A percentile compares a stretch with the other conserved stretches of the same genome.
Conservation (phyloP, 257 asterid genomes). For the Ballota nigra region DNA sequence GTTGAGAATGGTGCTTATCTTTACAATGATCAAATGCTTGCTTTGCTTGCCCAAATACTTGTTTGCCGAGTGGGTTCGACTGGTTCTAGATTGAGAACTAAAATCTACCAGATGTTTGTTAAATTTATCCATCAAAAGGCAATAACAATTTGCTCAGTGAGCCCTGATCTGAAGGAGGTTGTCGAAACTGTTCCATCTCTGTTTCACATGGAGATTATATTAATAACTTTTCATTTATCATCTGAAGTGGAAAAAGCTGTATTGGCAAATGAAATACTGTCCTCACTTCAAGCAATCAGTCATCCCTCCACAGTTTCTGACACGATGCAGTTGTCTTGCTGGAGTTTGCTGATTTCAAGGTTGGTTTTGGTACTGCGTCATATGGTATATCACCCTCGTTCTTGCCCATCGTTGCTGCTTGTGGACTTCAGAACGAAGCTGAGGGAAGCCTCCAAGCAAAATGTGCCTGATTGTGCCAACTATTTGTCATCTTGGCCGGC, state of each 20-base stretch:
- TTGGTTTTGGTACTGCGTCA: constrained; percentile 87
- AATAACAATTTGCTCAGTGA: constrained; percentile 42
- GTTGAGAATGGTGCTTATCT: constrained; percentile 62
- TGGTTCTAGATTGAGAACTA: constrained; percentile 71
- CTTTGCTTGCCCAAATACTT: constrained; percentile 83
- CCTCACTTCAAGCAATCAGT: constrained; percentile 50
- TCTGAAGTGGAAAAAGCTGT: constrained; percentile 67
- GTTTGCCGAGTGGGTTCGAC: constrained; percentile 56
- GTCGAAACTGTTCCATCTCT: constrained; percentile 73
- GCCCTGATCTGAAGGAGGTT: constrained; percentile 61
- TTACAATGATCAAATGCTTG: constrained; percentile 79
- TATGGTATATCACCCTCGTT: constrained; percentile 63
- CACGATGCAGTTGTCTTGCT: constrained; percentile 66
- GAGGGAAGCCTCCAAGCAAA: constrained; percentile 56
- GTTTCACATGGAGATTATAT: constrained; percentile 80
- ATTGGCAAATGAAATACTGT: constrained; percentile 50
- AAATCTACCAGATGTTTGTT: constrained; percentile 51
- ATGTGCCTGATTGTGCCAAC: constrained; percentile 32
- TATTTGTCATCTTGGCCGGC: constrained; percentile 74
- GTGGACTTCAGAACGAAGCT: constrained; percentile 72
- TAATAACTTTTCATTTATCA: constrained; percentile 80
- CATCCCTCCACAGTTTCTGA: constrained; percentile 47
- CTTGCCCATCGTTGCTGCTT: constrained; percentile 77
- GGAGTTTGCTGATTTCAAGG: constrained; percentile 85
- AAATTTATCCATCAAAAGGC: constrained; percentile 57